Base-by-base conservation (phyloP, 2,329 filamentous ascomycete species). In the Exophiala calicioides region DNA sequence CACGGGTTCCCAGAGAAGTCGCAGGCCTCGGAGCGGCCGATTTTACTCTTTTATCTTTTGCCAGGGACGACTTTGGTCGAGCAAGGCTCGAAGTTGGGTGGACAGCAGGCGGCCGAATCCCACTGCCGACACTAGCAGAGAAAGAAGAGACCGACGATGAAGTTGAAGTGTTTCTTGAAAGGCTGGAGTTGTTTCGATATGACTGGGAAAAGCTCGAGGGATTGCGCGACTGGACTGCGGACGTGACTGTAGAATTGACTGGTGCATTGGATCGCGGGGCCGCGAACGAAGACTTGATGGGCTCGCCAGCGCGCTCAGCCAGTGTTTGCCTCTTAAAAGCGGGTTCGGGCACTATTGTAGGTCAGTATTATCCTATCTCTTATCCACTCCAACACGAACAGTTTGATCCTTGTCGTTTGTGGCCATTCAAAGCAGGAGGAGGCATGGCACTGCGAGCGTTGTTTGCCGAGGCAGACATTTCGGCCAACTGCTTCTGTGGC, bases 321-420 rank as follows among this genome's bases (percentile, higher is more conserved):
- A 83, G 66, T 10, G 78, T 79, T 59, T 81, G 81, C 46, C 82
- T 74, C 65, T 86, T 85, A 3, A 79, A 60, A 38, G 81, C 76
- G 15, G 81, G 73, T 58, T 80, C 73, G 16, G 68, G 56, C 40
- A 74, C 80, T 82, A 44, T 32, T 24, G 30, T 20, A 45, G 20
- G 55, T 50, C 43, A 52, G 46, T 30, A 33, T 80, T 75, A n/a
- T 27, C 66, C 70, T 39, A 69, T 71, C 44, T 68, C 65, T 71
- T 58, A 44, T 60, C 37, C 53, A 47, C 13, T 49, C 55, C 63
- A 40, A 63, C 58, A 51, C 55, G 35, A 42, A 75, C 75, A 65
- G 50, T 72, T 72, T 29, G 70, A 69, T 41, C 74, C 73, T 62
- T 77, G 78, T 56, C 78, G 72, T 56, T 80, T 80, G 46, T 65